These are phyloP conservation scores for Rhododendron henanense DNA, from an alignment of 148 eudicot species.

Conservation along the genomic window DNA sequence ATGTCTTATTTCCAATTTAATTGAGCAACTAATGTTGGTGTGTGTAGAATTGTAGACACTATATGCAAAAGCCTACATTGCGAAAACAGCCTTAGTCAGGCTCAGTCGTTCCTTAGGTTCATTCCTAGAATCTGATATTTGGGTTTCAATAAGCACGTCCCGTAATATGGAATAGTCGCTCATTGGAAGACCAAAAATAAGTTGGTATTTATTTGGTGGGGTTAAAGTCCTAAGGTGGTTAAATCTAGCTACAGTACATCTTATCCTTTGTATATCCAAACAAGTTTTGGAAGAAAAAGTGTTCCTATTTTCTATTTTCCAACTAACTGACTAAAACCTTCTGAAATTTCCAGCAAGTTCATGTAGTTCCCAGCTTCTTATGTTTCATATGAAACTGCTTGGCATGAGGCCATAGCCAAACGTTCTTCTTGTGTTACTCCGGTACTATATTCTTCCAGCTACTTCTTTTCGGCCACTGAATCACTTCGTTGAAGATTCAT, in stretches of 20 bases:
- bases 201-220: neutral
- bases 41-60: neutral
- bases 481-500: neutral
- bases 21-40: neutral
- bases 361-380: neutral
- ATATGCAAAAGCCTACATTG: neutral
- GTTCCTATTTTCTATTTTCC: neutral
- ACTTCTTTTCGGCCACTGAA: neutral
- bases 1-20: neutral
- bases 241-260: neutral
- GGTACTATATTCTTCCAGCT: neutral
- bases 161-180: neutral
- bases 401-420: neutral
- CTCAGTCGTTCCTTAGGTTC: neutral
- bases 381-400: neutral
- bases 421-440: neutral
- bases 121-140: neutral
- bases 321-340: neutral
- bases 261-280: neutral
- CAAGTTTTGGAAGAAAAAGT: neutral
- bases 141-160: neutral
- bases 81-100: neutral
- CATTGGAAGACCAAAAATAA: neutral
- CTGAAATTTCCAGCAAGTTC: neutral
- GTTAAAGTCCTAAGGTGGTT: neutral